Base-by-base conservation (phyloP, 2,329 filamentous ascomycete genomes). In the Pseudonectria foliicola region DNA sequence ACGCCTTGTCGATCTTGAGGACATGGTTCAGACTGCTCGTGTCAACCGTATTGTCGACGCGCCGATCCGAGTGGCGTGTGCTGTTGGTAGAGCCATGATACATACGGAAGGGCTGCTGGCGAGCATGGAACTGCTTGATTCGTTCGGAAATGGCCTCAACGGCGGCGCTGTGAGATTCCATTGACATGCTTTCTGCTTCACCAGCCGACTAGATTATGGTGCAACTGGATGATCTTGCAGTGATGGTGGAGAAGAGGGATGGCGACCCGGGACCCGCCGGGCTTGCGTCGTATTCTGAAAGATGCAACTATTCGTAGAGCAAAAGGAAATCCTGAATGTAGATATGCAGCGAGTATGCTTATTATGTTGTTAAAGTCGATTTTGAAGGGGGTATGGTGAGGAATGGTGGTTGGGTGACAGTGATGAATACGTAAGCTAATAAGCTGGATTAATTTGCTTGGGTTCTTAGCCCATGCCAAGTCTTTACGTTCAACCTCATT, bases 1-100 rank as follows among this genome's bases (percentile, higher is more conserved):
- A 55, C 2, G 59, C 48, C 0, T 48, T 55, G 50, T 86, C 71
- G 30, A 89, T 62, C 7, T 65, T 59, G 8, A 89, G 62, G 12
- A 89, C 73, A 55, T 74, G 69, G 44, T 66, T 70, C 8, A 89
- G 70, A 4, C 55, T 52, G 57, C 77, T 81, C 25, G 80, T 86
- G 55, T 86, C 80, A 36, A 89, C 67, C 8, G 77, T 73, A 48
- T 73, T 74, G 53, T 69, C 67, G 10, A 57, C 53, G 29, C 57
- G 59, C 21, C 67, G 67, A 13, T 64, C 60, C 7, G 68, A 68
- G 16, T 71, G 70, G 7, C 84, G 77, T 25, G 84, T 88, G 58
- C 77, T 85, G 62, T 85, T 87, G 16, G 83, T 87, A 0, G 80
- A 78, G 41, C 84, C 84, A 60, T 88, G 83, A 48, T 78, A 83